Base-by-base conservation (phyloP, 2,329 filamentous ascomycete genomes). In the Beauveria medogensis region DNA sequence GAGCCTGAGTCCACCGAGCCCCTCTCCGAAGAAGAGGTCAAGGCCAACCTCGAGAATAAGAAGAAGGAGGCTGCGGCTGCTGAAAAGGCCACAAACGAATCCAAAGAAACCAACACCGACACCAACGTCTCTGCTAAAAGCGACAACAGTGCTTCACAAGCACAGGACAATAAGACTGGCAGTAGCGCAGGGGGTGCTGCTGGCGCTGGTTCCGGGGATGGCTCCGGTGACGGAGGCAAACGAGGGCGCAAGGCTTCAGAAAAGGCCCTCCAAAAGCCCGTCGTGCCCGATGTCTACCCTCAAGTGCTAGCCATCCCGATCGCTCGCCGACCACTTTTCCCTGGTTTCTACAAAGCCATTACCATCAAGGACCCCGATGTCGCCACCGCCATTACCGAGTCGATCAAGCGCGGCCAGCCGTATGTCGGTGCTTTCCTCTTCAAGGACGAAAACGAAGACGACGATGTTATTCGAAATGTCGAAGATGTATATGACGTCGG, bases 271-370 rank as follows among this genome's bases (percentile, higher is more conserved):
- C 86, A 91, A 68, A 97, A 97, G 76, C 90, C 92, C 2, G 85
- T 88, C 3, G 89, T 97, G 16, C 94, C 94, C 16, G 94, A 99
- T 64, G 87, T 97, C 48, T 99, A 99, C 72, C 94, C 94, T 3
- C 94, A 97, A 72, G 92, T 99, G 60, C 91, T 99, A 82, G 93
- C 93, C 2, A 96, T 99, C 60, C 94, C 94, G 8, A 97, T 99
- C 69, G 90, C 91, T 30, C 92, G 95, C 73, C 84, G 94, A 58
- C 94, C 94, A 12, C 79, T 99, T 14, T 99, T 97, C 75, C 94
- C 94, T 1, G 94, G 94, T 1, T 99, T 97, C 75, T 99, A 99
- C 79, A 99, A 99, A 76, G 93, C 94, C 10, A 94, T 99, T 67
- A 99, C 93, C 3, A 96, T 99, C 67, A 88, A 91, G 71, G 92